Conservation (phyloP, 768 basidiomycete species). For the Flagelloscypha sp. region DNA sequence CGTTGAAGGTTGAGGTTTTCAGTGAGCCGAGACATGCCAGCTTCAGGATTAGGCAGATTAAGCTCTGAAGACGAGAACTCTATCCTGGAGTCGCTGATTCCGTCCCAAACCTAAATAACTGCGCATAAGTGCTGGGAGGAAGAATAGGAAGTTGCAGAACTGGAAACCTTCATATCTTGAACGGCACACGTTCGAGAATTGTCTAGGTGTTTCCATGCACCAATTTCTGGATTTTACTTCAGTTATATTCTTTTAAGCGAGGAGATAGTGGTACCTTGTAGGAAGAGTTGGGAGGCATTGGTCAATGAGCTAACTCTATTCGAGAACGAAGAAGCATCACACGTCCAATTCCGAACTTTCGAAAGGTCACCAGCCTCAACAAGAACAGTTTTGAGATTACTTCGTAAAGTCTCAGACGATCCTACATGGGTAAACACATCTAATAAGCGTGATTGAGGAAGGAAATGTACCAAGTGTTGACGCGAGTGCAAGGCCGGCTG, state of each 20-base stretch:
- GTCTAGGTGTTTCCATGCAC: constrained; percentile 79
- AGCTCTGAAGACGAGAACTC: constrained; percentile 54
- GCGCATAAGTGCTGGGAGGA: constrained; percentile 4
- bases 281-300: constrained; percentile 57
- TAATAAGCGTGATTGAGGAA: constrained; percentile 4
- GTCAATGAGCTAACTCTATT: constrained; percentile 87
- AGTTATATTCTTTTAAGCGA: constrained; percentile 1
- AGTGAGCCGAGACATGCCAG: constrained; percentile 72
- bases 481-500: constrained; percentile 84
- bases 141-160: background rate
- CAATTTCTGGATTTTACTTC: constrained; percentile 47
- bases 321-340: constrained; percentile 48
- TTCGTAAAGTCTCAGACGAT: constrained; percentile 40
- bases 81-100: constrained; percentile 73
- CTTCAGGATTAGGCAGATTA: constrained; percentile 17
- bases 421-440: constrained; percentile 27
- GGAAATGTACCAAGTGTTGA: constrained; percentile 64
- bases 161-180: constrained; percentile 75
- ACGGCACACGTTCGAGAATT: constrained; percentile 58
- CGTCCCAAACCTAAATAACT: constrained; percentile 77
- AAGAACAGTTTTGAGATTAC: constrained; percentile 55
- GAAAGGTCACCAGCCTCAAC: constrained; percentile 77
- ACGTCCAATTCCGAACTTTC: constrained; percentile 60
- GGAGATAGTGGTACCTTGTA: constrained; percentile 41
- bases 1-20: constrained; percentile 94